Evolutionary conservation across 2,329 filamentous ascomycete genomes (phyloP).

Genomic region (Verticillium isaacii): DNA sequence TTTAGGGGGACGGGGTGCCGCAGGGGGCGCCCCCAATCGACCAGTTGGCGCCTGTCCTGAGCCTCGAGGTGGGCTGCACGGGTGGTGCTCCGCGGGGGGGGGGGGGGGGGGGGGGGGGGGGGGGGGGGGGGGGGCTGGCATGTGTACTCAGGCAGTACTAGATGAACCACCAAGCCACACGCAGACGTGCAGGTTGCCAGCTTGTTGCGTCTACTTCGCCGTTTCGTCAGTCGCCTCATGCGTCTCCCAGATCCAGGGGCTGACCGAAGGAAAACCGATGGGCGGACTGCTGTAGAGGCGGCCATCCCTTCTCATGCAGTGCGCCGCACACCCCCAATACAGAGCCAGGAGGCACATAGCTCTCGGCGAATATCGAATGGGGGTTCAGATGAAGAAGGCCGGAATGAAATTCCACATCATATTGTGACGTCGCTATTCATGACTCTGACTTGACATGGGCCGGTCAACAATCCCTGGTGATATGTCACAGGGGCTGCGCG

Average conservation of each 20-base stretch:
- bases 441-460: background rate
- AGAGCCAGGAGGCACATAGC: background rate
- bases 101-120: background rate
- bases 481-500: background rate
- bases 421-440: background rate
- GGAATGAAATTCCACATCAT: background rate
- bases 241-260: background rate
- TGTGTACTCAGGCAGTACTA: background rate
- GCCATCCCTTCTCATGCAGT: background rate
- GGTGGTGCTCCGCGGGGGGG: background rate
- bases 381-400: background rate
- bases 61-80: background rate
- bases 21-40: background rate
- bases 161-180: background rate
- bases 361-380: background rate
- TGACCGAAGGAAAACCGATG: background rate
- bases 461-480: background rate
- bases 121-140: background rate
- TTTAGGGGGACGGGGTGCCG: background rate
- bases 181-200: background rate
- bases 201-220: background rate
- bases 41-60: background rate
- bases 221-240: background rate
- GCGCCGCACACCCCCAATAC: background rate
- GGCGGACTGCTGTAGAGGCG: background rate